phyloP scores from a whole-genome alignment of 2,329 filamentous ascomycete species.

The Paradendryphiella salina region DNA sequence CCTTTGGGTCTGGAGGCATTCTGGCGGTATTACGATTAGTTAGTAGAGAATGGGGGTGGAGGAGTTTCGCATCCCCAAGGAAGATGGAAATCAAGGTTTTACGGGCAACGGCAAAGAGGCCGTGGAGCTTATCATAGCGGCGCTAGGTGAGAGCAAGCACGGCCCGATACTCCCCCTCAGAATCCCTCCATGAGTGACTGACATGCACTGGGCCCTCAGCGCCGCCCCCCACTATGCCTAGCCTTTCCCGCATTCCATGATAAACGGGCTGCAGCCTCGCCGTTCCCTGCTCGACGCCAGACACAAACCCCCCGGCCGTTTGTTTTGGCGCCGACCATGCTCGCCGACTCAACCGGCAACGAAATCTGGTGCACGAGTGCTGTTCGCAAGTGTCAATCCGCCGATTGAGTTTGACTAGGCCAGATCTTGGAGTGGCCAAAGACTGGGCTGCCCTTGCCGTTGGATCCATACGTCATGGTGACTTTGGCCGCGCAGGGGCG shows the following conservation, averaged over 20 bases:
- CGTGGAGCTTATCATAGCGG: slow-evolving; percentile 21
- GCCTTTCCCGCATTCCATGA: slow-evolving; percentile 15
- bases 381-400: slow-evolving; percentile 8
- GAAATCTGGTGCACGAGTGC: background rate
- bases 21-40: slow-evolving; percentile 24
- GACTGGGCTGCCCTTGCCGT: slow-evolving; percentile 11
- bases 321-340: slow-evolving; percentile 7
- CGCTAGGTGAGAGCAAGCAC: slow-evolving; percentile 23
- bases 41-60: slow-evolving; percentile 13
- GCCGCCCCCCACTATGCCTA: slow-evolving; percentile 9
- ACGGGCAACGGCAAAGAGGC: slow-evolving; percentile 12
- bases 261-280: slow-evolving; percentile 21
- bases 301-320: slow-evolving; percentile 14
- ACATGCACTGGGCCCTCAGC: slow-evolving; percentile 8
- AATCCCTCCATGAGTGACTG: slow-evolving; percentile 2
- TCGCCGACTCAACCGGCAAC: background rate
- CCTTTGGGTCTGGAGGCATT: slow-evolving; percentile 40
- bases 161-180: slow-evolving; percentile 24
- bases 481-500: slow-evolving; percentile 16
- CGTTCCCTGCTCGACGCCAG: background rate
- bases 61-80: slow-evolving; percentile 18
- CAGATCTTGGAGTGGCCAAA: slow-evolving; percentile 5
- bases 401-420: slow-evolving; percentile 12
- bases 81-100: slow-evolving; percentile 26
- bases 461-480: slow-evolving; percentile 20